phyloP scores from a whole-genome alignment of 208 protist genomes.

The Leishmania arabica region DNA sequence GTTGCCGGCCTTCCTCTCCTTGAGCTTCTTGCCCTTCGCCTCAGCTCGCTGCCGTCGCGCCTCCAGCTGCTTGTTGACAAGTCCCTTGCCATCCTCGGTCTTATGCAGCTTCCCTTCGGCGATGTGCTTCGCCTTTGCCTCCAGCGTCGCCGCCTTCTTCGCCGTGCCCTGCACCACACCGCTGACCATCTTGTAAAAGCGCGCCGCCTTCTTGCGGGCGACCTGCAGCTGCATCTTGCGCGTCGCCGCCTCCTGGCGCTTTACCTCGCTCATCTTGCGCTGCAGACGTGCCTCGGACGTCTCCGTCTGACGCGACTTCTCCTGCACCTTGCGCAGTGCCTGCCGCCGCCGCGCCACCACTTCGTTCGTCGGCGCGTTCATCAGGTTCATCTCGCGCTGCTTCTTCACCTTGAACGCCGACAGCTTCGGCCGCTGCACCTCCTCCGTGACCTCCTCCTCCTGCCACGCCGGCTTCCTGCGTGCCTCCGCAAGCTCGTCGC shows the following conservation, averaged over 20 bases:
- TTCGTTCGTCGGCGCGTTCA: conserved; percentile 89
- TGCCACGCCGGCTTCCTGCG: conserved; percentile 61
- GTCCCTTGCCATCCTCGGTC: conserved; percentile 54
- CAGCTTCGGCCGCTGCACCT: conserved; percentile 69
- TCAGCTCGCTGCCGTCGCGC: conserved; percentile 43
- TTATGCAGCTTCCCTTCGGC: conserved; percentile 58
- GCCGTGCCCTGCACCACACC: conserved; percentile 63
- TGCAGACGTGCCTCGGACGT: conserved; percentile 51
- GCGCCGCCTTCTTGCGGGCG: conserved; percentile 88
- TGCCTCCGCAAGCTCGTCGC: conserved; percentile 69
- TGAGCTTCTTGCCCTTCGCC: conserved; percentile 52
- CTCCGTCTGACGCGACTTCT: conserved; percentile 46
- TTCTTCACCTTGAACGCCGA: conserved; percentile 89
- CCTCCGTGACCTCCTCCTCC: conserved; percentile 85
- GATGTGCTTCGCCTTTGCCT: conserved; percentile 81
- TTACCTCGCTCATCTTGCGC: conserved; percentile 70
- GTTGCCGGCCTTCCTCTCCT: conserved; percentile 69
- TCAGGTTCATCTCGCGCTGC: conserved; percentile 88
- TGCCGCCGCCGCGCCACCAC: conserved; percentile 73
- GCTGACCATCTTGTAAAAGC: conserved; percentile 92
- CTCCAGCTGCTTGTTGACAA: conserved; percentile 69
- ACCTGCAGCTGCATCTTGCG: conserved; percentile 92
- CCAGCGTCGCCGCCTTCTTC: conserved; percentile 65
- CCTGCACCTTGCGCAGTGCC: conserved; percentile 50
- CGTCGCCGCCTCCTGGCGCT: conserved; percentile 73